Evolutionary conservation across 2,329 filamentous ascomycete genomes (phyloP), one percentile per base, ranked within the genome.

Genomic region (Fusarium paranaense): DNA sequence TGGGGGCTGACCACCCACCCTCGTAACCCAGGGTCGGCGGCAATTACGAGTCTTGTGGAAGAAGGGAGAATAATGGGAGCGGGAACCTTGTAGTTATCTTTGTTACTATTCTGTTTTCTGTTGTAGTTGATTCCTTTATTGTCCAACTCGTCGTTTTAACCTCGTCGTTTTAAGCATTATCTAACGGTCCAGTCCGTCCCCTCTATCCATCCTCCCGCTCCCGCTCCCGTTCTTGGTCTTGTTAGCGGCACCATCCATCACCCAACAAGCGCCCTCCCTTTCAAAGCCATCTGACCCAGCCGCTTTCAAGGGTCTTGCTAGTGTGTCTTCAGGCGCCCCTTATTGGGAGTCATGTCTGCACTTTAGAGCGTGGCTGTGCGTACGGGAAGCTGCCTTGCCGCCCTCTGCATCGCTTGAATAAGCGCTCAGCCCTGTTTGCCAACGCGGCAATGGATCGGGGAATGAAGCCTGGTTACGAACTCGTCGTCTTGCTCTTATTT

Each of bases 351-450:
- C 47, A 54, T 20, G 18, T 20, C 47, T 20, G 18, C 47, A 33
- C 47, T 32, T 54, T 14, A 14, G 18, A 30, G 18, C 11, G 47
- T 32, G 47, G 47, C 47, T 54, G 47, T 54, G 47, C 27, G 47
- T 32, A 45, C 40, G 40, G 40, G 40, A 54, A 54, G 47, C 30
- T 54, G 47, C 18, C 47, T 54, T 54, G 47, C 47, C 47, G 47
- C 27, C 18, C 27, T 45, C 27, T 18, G 25, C 47, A 32, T 32
- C 20, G 11, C 18, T 54, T n/a, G 27, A 54, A 54, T 54, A 54
- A 54, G 47, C 47, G 47, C 47, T 54, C 47, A 54, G 47, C 47
- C 47, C 47, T 54, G 47, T 54, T 54, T 54, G 47, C 47, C 47
- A 20, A 32, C 47, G 47, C 47, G 27, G 47, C 27, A 32, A 32